Evolutionary conservation across 1,139 yeast species (phyloP).

Genomic region (Eremothecium coryli): DNA sequence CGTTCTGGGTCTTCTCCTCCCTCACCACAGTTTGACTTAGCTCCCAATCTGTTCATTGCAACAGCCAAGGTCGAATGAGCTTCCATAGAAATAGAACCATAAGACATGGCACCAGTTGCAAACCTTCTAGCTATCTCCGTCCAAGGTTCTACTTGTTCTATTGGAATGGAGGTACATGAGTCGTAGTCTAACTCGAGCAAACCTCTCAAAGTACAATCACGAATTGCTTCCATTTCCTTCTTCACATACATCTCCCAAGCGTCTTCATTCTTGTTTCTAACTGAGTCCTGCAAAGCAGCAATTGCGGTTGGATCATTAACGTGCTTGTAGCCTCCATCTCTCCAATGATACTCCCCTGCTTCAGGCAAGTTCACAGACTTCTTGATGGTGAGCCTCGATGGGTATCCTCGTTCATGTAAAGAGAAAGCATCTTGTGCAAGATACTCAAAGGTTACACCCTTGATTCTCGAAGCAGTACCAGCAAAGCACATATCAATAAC

Average conservation of each 20-base stretch:
- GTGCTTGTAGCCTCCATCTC: conserved; percentile 97
- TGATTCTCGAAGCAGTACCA: conserved; percentile 95
- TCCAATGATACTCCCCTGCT: conserved; percentile 96
- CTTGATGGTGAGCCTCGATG: conserved; percentile 60
- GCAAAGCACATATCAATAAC: conserved; percentile 94
- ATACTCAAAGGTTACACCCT: conserved; percentile 90
- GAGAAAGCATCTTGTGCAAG: conserved; percentile 95
- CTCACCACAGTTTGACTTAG: conserved; percentile 97
- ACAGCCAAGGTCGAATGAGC: conserved; percentile 96
- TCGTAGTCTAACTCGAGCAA: conserved; percentile 81
- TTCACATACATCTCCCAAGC: conserved; percentile 87
- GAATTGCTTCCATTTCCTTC: conserved; percentile 85
- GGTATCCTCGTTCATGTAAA: conserved; percentile 86
- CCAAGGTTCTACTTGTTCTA: conserved; percentile 99
- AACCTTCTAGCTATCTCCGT: conserved; percentile 96
- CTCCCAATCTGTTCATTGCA: conserved; percentile 97
- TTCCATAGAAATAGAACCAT: conserved; percentile 97
- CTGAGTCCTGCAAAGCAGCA: conserved; percentile 94
- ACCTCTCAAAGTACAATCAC: conserved; percentile 89
- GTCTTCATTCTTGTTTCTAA: conserved; percentile 84
- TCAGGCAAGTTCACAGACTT: conserved; percentile 73
- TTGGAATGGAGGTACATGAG: conserved; percentile 63
- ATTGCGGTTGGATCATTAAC: conserved; percentile 91
- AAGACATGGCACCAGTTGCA: conserved; percentile 98
- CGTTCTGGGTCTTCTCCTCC: conserved; percentile 99